Evolutionary conservation across 768 basidiomycete species (phyloP), one percentile per base, ranked within the genome.

Genomic region (Hericium coralloides): DNA sequence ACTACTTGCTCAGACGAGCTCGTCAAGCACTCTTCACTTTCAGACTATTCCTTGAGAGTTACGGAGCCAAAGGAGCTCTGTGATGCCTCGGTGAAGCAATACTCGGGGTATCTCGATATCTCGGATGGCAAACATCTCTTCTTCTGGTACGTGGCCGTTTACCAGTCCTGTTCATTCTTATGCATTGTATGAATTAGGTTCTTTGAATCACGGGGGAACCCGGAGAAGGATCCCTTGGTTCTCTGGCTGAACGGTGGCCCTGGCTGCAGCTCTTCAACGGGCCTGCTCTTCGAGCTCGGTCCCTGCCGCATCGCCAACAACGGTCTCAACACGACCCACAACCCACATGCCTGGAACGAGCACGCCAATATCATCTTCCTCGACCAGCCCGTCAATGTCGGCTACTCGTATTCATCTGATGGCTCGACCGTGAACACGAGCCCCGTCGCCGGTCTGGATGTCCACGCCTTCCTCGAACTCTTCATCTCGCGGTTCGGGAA

Each of bases 201-300:
- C 79, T 93, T 98, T 63, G 95, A 97, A 72, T 82, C 88, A 1
- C 79, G 94, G 38, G 74, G 72, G 55, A 76, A 81, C 17, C 94
- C 95, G 0, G 71, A 79, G 52, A 75, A 82, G 53, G 92, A 89
- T 6, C 95, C 94, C 4, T 78, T 98, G 2, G 77, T 95, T 9
- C 75, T 97, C 49, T 97, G 95, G 95, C 75, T 92, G n/a, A 92
- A 91, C 61, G 90, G 90, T 37, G 86, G 87, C 18, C 74, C 74
- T 2, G 72, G 73, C 1, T 72, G 72, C 59, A 70, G 69, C 20
- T 71, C 70, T 3, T 63, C 65, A 9, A 61, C 60, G 9, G 57
- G 60, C 20, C 48, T 63, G 22, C 53, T 63, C 18, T 63, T 63
- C 12, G 62, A 63, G 53, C 57, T 63, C 18, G 62, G 62, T 7